Conservation (phyloP, 1,284 basidiomycete species). For the Apiotrichum gracile region DNA sequence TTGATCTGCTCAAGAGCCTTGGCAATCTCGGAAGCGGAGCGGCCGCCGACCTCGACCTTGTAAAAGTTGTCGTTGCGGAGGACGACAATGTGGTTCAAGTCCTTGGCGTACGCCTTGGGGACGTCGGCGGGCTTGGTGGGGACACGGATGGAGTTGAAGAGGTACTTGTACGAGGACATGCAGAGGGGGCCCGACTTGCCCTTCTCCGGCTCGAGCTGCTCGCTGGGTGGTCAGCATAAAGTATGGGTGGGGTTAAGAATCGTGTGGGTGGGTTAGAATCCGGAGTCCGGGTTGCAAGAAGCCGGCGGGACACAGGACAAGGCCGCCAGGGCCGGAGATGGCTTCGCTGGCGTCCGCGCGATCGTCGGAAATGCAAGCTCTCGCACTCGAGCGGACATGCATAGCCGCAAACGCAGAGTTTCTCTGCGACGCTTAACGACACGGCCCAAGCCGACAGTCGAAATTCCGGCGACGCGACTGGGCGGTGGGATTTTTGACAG, state of each 20-base stretch:
- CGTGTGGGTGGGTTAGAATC: no score
- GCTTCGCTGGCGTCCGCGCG: no score
- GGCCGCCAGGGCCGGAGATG: no score
- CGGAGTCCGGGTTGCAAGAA: background rate
- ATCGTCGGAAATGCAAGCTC: no score
- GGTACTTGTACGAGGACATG: constrained; percentile 93
- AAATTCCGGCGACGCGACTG: no score
- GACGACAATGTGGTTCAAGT: constrained; percentile 76
- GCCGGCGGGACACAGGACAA: no score
- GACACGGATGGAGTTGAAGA: constrained; percentile 88
- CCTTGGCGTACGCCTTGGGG: constrained; percentile 72
- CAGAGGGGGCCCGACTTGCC: constrained; percentile 75
- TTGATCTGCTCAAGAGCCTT: constrained; percentile 76
- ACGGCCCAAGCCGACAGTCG: no score
- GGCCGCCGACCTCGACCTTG: constrained; percentile 63
- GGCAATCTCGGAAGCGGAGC: constrained; percentile 68
- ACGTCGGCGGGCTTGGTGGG: constrained; percentile 79
- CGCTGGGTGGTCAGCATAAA: constrained; percentile 48
- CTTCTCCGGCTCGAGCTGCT: constrained; percentile 83
- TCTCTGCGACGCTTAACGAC: no score
- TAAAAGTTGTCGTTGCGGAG: constrained; percentile 88
- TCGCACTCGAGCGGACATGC: no score
- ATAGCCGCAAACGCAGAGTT: no score
- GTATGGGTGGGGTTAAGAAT: background rate
- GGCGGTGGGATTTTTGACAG: no score